phyloP scores from a whole-genome alignment of 2,329 filamentous ascomycete species.

The Pseudomassariella vexata region DNA sequence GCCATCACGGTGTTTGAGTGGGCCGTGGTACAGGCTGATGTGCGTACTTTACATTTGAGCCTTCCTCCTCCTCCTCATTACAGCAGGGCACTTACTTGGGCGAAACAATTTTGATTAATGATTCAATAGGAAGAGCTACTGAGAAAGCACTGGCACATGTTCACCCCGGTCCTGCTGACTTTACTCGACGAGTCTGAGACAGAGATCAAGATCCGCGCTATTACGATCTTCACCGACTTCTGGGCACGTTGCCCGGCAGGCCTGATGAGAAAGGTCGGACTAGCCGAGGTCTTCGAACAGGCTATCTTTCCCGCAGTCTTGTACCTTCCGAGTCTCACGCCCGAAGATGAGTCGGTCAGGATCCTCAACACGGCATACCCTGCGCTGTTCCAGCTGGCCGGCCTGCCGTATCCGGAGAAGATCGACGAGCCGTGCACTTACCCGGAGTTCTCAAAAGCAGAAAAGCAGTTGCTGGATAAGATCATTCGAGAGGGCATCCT shows the following conservation, averaged over 20 bases:
- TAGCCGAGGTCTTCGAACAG: slow-evolving; percentile 63
- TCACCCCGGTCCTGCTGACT: slow-evolving; percentile 64
- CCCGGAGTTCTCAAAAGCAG: slow-evolving; percentile 13
- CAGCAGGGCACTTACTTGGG: no score
- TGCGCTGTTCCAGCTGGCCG: slow-evolving; percentile 56
- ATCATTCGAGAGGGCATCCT: slow-evolving; percentile 52
- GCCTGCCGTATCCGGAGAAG: slow-evolving; percentile 17
- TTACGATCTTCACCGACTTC: slow-evolving; percentile 48
- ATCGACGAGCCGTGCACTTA: slow-evolving; percentile 11
- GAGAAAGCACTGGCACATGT: slow-evolving; percentile 58
- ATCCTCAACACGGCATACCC: slow-evolving; percentile 63
- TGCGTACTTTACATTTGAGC: slow-evolving; percentile 35
- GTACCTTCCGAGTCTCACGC: slow-evolving; percentile 71
- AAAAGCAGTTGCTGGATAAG: slow-evolving; percentile 42
- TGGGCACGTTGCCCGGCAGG: slow-evolving; percentile 45
- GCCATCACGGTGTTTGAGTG: slow-evolving; percentile 55
- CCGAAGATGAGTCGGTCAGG: slow-evolving; percentile 60
- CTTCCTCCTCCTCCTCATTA: not conserved
- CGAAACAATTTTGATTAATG: no score
- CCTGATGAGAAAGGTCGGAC: slow-evolving; percentile 56
- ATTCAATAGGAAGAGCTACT: slow-evolving; percentile 41
- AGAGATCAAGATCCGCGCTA: slow-evolving; percentile 47
- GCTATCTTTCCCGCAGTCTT: slow-evolving; percentile 67
- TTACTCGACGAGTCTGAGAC: slow-evolving; percentile 60
- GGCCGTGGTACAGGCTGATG: slow-evolving; percentile 47